Base-by-base conservation (phyloP, 768 basidiomycete genomes). In the Royoungia palumana region DNA sequence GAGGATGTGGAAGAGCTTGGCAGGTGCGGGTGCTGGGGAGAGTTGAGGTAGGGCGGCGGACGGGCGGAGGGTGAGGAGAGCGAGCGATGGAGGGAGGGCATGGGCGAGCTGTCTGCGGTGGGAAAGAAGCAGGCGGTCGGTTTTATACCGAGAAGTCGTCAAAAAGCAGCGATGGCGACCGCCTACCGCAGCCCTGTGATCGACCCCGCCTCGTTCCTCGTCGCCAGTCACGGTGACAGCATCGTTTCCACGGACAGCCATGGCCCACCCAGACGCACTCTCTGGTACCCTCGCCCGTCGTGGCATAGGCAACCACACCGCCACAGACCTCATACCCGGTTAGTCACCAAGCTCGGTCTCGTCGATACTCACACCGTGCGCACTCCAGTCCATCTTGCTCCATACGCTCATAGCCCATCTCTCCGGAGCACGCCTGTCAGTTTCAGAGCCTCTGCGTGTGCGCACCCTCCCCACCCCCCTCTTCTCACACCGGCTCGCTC, bases 291-390 rank as follows among this genome's bases (percentile, higher is more conserved):
- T 88, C 40, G 71, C 73, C 0, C 65, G 68, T 38, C 78, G 82
- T 52, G 85, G 82, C n/a, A 60, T 71, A 17, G 38, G 62, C 2
- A 5, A 13, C 32, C 53, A 56, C 42, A 45, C 57, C 32, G 59
- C 81, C 5, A 61, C 77, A 9, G 47, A 48, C n/a, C 61, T 84
- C 40, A 66, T 65, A 12, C 65, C 73, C 3, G 81, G 80, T 14
- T 74, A 83, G 54, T 94, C 62, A 59, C 95, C 47, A 80, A 90
- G 61, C 94, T 93, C 6, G 94, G 94, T 5, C 82, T 95, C 64
- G 72, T 94, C 46, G 94, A 96, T 73, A 95, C 93, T 24, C 93
- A 95, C 68, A 89, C 86, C 28, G 93, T 93, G 62, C 63, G 85
- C 65, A 27, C 14, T 17, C 22, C 9, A 21, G 4, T 20, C 19